Base-by-base conservation (phyloP, 257 asterid species). In the Petunia axillaris region DNA sequence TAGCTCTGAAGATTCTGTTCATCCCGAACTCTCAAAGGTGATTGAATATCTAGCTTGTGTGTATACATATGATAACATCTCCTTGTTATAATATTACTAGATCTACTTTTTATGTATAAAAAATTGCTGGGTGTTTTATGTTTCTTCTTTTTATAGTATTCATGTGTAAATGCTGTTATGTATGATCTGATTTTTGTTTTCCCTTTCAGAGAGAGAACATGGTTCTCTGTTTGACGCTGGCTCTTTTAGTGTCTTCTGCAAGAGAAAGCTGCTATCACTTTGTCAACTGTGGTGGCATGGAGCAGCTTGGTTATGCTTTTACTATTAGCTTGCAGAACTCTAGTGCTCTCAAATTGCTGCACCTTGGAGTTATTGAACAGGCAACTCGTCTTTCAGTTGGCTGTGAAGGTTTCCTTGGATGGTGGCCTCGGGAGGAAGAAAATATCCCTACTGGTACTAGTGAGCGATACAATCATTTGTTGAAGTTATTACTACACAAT, bases 371-470 rank as follows among this genome's bases (percentile, higher is more conserved):
- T 80, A 84, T 94, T 79, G 98, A 94, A 90, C 94, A 87, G 87
- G 97, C 94, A 39, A 94, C 98, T 68, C 88, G 88, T 78, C 92
- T 88, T 88, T 93, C 97, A 76, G 84, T 93, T 83, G 98, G 98
- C 46, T 93, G 97, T 87, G 98, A 94, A 91, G 98, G 96, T 84
- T 94, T 94, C 83, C 90, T 90, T 44, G 91, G 92, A 66, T 90
- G 94, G 94, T 90, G 95, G 95, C 93, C 97, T 83, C 87, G 93
- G 83, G 97, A 92, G 87, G 93, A 91, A 78, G 97, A 89, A 78
- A 87, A 76, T 66, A 75, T 92, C 41, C 99, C 99, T 80, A 70
- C 88, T 79, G 91, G 97, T 85, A 66, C 84, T 75, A 96, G 98
- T 89, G 94, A 89, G 70, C 93, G 99, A 79, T 96, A 96, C 89